Evolutionary conservation across 768 basidiomycete species (phyloP).

Genomic region (Mycena crocata): DNA sequence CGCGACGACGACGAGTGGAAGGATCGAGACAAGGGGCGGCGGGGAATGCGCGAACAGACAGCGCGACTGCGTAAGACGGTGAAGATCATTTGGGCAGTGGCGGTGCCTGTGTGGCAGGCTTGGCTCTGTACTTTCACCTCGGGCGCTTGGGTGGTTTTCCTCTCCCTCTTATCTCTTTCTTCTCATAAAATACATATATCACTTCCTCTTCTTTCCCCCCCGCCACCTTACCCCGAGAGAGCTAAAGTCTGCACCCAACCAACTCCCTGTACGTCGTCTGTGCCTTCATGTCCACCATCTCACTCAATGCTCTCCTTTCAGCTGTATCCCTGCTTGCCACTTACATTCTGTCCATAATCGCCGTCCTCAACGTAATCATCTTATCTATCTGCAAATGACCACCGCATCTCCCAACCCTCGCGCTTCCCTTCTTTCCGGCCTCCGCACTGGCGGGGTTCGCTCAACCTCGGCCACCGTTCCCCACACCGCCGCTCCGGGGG

Average conservation of each 20-base stretch:
- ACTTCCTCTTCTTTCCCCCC: slow-evolving; percentile 16
- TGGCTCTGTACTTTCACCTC: too few species aligned
- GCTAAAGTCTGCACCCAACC: slow-evolving; percentile 23
- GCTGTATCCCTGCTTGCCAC: slow-evolving; percentile 48
- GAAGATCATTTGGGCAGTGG: too few species aligned
- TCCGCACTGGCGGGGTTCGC: slow-evolving; percentile 91
- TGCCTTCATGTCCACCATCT: slow-evolving; percentile 15
- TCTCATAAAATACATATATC: slow-evolving; percentile 9
- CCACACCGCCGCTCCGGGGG: slow-evolving; percentile 74
- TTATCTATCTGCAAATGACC: slow-evolving; percentile 54
- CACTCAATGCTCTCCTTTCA: slow-evolving; percentile 35
- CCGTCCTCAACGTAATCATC: slow-evolving; percentile 42
- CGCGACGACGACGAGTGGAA: slow-evolving; percentile 14
- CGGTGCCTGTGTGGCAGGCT: too few species aligned
- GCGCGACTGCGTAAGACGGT: slow-evolving; percentile 29
- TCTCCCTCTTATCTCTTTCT: slow-evolving; percentile 22
- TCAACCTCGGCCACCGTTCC: slow-evolving; percentile 72
- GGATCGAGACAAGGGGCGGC: neutral
- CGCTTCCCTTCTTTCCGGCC: slow-evolving; percentile 88
- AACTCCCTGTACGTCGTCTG: slow-evolving; percentile 13
- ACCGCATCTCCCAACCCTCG: slow-evolving; percentile 66
- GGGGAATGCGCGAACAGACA: slow-evolving; percentile 3
- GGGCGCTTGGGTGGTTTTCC: too few species aligned
- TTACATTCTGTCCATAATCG: slow-evolving; percentile 53
- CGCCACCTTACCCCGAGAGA: slow-evolving; percentile 14